These are phyloP conservation scores for Xylaria arbuscula DNA, from an alignment of 2,329 filamentous ascomycete genomes.

Conservation along the genomic window DNA sequence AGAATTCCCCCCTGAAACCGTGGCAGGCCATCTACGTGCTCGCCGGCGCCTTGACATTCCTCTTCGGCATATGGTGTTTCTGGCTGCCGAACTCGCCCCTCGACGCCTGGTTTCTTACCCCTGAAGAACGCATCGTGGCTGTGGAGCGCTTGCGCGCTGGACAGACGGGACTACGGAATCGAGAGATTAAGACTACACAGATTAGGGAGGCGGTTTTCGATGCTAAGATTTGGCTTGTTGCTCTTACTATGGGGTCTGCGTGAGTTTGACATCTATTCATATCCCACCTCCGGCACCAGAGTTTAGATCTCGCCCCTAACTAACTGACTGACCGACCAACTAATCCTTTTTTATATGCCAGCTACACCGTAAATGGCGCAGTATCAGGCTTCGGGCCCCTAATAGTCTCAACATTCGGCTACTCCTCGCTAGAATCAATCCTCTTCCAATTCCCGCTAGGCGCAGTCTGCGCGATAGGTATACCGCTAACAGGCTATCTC, in stretches of 20 bases:
- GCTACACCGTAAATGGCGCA: slow-evolving; percentile 75
- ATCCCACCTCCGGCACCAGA: neutral
- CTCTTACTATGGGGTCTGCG: slow-evolving; percentile 75
- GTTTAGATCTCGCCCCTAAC: neutral
- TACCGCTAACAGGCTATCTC: slow-evolving; percentile 74
- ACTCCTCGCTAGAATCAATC: slow-evolving; percentile 71
- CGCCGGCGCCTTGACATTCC: slow-evolving; percentile 70
- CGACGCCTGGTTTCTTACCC: slow-evolving; percentile 74
- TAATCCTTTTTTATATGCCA: neutral
- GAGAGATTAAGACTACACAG: slow-evolving; percentile 69
- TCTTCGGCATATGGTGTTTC: slow-evolving; percentile 74
- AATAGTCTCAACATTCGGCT: slow-evolving; percentile 78
- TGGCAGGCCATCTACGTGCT: slow-evolving; percentile 81
- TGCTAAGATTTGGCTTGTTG: slow-evolving; percentile 71
- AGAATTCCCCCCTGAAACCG: slow-evolving; percentile 58
- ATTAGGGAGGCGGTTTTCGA: slow-evolving; percentile 69
- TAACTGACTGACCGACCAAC: neutral
- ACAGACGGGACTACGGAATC: slow-evolving; percentile 72
- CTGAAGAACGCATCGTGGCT: slow-evolving; percentile 70
- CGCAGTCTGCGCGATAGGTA: slow-evolving; percentile 72
- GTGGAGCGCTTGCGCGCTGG: slow-evolving; percentile 71
- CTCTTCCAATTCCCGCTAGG: slow-evolving; percentile 81
- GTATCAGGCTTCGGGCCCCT: slow-evolving; percentile 77
- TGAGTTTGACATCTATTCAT: slow-evolving; percentile 46
- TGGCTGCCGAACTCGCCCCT: slow-evolving; percentile 73